Conservation (phyloP, 257 asterid genomes). For the Lavandula angustifolia region DNA sequence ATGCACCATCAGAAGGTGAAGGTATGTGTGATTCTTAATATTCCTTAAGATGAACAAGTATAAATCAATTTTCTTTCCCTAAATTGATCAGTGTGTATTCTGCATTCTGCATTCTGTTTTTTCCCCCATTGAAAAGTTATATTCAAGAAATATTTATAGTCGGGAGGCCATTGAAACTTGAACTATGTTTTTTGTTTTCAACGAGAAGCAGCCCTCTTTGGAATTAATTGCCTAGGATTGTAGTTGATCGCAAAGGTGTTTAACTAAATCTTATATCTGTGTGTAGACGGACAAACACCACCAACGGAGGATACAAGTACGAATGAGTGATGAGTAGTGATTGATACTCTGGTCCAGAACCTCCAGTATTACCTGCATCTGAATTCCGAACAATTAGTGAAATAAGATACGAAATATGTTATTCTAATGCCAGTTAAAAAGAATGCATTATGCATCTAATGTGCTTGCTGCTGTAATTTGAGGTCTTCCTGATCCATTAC, state of each 20-base stretch:
- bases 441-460: slow-evolving; percentile 28
- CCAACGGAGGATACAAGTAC: slow-evolving; percentile 37
- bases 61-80: neutral
- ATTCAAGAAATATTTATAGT: neutral
- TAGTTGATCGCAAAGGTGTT: neutral
- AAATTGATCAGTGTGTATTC: neutral
- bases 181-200: neutral
- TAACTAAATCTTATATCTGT: slow-evolving; percentile 8
- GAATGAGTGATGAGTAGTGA: slow-evolving; percentile 33
- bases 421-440: slow-evolving; percentile 16
- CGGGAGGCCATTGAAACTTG: neutral
- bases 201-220: neutral
- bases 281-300: slow-evolving; percentile 36
- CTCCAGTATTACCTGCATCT: slow-evolving; percentile 19
- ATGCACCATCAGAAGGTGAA: slow-evolving; percentile 90
- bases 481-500: slow-evolving; percentile 33
- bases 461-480: slow-evolving; percentile 36
- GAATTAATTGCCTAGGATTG: neutral
- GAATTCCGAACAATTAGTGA: slow-evolving; percentile 17
- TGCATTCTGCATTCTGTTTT: no score
- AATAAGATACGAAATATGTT: slow-evolving; percentile 26
- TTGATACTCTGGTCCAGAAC: slow-evolving; percentile 5
- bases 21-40: slow-evolving; percentile 49
- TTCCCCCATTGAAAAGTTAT: neutral
- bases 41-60: neutral